These are phyloP conservation scores for Infundibulicybe gibba DNA, from an alignment of 768 basidiomycete species.

Conservation along the genomic window DNA sequence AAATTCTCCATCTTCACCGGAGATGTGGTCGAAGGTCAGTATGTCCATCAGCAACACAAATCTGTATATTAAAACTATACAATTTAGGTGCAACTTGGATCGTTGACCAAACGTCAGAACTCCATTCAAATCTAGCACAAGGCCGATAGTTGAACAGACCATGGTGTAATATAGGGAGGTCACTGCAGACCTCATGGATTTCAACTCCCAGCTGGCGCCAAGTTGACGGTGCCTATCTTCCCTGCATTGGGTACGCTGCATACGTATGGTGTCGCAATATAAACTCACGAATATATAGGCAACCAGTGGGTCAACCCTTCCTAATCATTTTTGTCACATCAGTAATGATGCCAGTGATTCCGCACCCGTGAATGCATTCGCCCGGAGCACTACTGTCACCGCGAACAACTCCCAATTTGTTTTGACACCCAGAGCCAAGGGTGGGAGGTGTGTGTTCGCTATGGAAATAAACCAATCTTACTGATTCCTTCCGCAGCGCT, in stretches of 20 bases:
- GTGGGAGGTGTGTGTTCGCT: slow-evolving; percentile 37
- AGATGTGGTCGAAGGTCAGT: slow-evolving; percentile 55
- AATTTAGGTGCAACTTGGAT: slow-evolving; percentile 46
- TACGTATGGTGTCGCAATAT: neutral
- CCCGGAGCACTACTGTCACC: slow-evolving; percentile 37
- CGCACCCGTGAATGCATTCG: slow-evolving; percentile 57
- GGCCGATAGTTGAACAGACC: neutral
- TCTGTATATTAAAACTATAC: neutral
- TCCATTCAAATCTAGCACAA: neutral
- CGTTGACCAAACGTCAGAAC: slow-evolving; percentile 35
- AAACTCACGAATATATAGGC: slow-evolving; percentile 20
- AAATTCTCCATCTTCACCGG: slow-evolving; percentile 61
- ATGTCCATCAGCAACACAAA: neutral
- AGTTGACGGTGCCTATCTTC: slow-evolving; percentile 39
- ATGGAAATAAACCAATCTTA: neutral
- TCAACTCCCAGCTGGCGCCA: slow-evolving; percentile 40
- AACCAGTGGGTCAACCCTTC: slow-evolving; percentile 39
- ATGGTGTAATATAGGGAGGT: slow-evolving; percentile 29
- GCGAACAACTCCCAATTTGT: slow-evolving; percentile 47
- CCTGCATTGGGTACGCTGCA: slow-evolving; percentile 42
- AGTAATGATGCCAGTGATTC: slow-evolving; percentile 37
- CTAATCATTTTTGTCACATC: neutral
- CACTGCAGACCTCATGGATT: slow-evolving; percentile 38
- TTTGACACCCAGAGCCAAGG: slow-evolving; percentile 48
- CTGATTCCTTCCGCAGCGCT: neutral